Evolutionary conservation across 228 moss, liverwort and hornwort genomes (phyloP).

Genomic region (Sphagnum fallax): DNA sequence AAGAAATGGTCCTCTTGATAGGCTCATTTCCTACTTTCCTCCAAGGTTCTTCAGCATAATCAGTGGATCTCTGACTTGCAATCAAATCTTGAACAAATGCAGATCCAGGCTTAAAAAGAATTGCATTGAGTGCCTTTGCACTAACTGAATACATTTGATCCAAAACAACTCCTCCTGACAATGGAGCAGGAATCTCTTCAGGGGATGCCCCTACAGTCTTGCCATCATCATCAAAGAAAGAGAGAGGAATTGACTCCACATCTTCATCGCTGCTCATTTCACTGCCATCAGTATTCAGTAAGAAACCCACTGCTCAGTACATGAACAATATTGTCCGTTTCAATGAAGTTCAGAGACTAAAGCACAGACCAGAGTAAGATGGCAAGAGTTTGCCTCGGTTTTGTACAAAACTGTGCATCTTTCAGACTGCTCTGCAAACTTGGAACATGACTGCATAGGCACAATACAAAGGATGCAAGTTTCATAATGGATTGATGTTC

Average conservation of each 20-base stretch:
- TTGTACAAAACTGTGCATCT: no score
- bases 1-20: conserved; percentile 46
- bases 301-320: conserved; percentile 14
- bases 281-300: conserved; percentile 11
- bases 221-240: conserved; percentile 78
- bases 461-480: neutral
- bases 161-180: conserved; percentile 52
- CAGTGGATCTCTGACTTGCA: conserved; percentile 52
- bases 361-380: no score
- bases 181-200: conserved; percentile 46
- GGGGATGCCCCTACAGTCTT: conserved; percentile 39
- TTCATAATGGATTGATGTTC: neutral
- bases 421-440: no score
- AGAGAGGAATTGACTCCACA: conserved; percentile 42
- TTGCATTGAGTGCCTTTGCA: conserved; percentile 60
- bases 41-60: conserved; percentile 57
- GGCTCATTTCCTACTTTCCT: conserved; percentile 41
- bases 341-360: no score
- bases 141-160: conserved; percentile 72
- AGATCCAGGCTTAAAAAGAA: conserved; percentile 54
- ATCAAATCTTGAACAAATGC: conserved; percentile 47
- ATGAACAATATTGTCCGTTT: neutral
- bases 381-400: no score
- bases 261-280: conserved; percentile 41
- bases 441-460: no score